Evolutionary conservation across 768 basidiomycete species (phyloP).

Genomic region (Panaeolus papilionaceus): DNA sequence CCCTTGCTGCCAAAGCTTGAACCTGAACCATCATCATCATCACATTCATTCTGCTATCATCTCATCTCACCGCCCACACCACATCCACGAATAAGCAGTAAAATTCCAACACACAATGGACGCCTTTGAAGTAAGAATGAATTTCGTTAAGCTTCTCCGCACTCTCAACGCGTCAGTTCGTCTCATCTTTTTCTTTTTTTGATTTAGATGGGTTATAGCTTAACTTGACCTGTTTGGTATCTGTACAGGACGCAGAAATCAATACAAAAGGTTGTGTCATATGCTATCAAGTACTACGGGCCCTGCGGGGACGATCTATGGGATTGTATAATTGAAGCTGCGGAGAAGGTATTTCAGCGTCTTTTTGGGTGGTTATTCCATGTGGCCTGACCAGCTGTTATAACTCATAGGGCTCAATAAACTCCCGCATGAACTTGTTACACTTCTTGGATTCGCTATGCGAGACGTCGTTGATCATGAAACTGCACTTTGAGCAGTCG

Average conservation of each 20-base stretch:
- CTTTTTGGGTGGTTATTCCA: neutral
- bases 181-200: constrained; percentile 13
- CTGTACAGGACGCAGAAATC: constrained; percentile 77
- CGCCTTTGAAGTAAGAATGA: constrained; percentile 48
- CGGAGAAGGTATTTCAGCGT: constrained; percentile 68
- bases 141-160: constrained; percentile 41
- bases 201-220: neutral
- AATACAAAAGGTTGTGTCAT: constrained; percentile 87
- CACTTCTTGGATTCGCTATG: constrained; percentile 91
- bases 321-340: constrained; percentile 93
- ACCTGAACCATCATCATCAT: neutral
- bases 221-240: neutral
- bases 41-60: neutral
- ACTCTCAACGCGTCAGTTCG: constrained; percentile 43
- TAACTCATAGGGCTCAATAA: constrained; percentile 72
- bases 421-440: constrained; percentile 91
- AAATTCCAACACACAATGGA: constrained; percentile 31
- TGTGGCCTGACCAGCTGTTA: neutral
- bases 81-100: neutral
- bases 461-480: constrained; percentile 75
- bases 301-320: constrained; percentile 91
- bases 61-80: neutral
- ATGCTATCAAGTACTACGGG: constrained; percentile 83
- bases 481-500: constrained; percentile 51
- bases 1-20: neutral